These are phyloP conservation scores for Petrea volubilis DNA, from an alignment of 257 asterid genomes.

Conservation along the genomic window DNA sequence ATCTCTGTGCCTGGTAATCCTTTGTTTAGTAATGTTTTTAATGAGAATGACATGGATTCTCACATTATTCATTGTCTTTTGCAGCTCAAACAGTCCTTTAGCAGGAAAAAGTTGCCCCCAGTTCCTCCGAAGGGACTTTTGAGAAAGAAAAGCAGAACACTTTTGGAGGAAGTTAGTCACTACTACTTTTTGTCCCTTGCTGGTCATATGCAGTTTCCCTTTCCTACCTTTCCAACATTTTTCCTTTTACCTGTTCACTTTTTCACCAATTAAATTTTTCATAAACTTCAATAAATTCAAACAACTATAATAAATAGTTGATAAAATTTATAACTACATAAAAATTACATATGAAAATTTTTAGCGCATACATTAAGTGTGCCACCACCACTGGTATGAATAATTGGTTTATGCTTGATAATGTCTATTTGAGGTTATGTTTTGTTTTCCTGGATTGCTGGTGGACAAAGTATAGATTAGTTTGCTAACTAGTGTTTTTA, in stretches of 20 bases:
- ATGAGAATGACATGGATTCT: slow-evolving; percentile 17
- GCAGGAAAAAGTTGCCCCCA: slow-evolving; percentile 53
- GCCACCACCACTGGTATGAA: too few species aligned
- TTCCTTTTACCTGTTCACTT: background rate
- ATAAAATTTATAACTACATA: too few species aligned
- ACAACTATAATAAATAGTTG: too few species aligned
- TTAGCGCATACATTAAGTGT: too few species aligned
- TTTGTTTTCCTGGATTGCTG: slow-evolving; percentile 6
- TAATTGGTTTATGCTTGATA: background rate
- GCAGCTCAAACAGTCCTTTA: slow-evolving; percentile 66
- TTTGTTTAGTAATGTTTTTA: slow-evolving; percentile 3
- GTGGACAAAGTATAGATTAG: background rate
- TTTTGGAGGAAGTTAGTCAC: slow-evolving; percentile 61
- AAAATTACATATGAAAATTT: too few species aligned
- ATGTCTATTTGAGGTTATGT: background rate
- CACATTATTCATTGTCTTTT: slow-evolving; percentile 26
- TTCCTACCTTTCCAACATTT: background rate
- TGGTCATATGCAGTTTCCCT: slow-evolving; percentile 7
- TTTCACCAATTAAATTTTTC: too few species aligned
- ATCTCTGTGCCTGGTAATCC: background rate
- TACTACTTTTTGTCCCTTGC: slow-evolving; percentile 19
- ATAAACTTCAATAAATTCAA: too few species aligned
- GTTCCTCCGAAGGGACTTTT: slow-evolving; percentile 61
- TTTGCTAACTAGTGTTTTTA: slow-evolving; percentile 1
- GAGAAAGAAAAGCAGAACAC: slow-evolving; percentile 45